A percentile compares a stretch with the other conserved stretches of the same genome.
Conservation (phyloP, 805 yeast species). For the Yamadazyma phyllophila region DNA sequence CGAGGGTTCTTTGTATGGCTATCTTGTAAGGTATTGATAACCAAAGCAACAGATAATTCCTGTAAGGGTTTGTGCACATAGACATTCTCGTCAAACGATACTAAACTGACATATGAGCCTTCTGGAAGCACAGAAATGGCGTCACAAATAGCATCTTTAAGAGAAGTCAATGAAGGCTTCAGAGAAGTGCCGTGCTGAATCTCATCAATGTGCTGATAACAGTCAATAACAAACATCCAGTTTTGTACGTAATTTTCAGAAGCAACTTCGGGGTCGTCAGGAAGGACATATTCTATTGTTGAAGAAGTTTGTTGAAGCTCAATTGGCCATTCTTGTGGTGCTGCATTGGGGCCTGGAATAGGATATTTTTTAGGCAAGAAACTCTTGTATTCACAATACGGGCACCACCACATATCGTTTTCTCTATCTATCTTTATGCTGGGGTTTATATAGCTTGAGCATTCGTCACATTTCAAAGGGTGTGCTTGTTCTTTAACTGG, state of each 20-base stretch:
- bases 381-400: conserved; percentile 27
- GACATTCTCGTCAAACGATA: conserved; percentile 30
- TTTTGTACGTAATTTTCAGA: conserved; percentile 7
- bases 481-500: neutral
- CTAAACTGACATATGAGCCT: conserved; percentile 20
- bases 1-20: neutral
- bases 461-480: conserved; percentile 24
- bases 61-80: conserved; percentile 18
- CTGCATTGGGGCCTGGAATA: conserved; percentile 13
- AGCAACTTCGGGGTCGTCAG: conserved; percentile 21
- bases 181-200: conserved; percentile 13
- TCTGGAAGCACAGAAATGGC: conserved; percentile 17
- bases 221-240: conserved; percentile 27
- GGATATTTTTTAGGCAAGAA: conserved; percentile 20
- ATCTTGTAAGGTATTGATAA: neutral
- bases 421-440: conserved; percentile 26
- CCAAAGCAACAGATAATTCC: conserved; percentile 4
- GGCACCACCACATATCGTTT: conserved; percentile 40
- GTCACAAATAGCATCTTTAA: conserved; percentile 12
- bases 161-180: conserved; percentile 5
- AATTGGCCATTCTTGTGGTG: conserved; percentile 23
- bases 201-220: conserved; percentile 28
- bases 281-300: conserved; percentile 32
- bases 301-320: conserved; percentile 25
- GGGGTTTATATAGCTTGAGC: conserved; percentile 29